A percentile compares a stretch with the other conserved stretches of the same genome.
phyloP scores from a whole-genome alignment of 768 basidiomycete genomes.

The Kwoniella pini region DNA sequence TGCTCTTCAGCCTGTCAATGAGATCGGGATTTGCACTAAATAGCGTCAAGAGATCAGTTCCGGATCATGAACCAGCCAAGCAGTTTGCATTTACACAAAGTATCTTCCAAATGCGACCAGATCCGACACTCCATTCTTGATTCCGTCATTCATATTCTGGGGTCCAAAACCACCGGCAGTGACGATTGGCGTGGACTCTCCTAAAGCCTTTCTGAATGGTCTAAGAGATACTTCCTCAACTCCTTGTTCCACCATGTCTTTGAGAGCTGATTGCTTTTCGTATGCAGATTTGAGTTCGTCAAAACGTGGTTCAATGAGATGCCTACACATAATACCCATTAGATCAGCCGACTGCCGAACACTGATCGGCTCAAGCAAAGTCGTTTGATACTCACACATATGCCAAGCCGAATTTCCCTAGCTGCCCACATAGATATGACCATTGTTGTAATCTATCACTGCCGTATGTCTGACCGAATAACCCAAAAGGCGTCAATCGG shows the following conservation, averaged over 20 bases:
- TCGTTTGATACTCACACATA: constrained; percentile 35
- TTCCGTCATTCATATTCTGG: constrained; percentile 27
- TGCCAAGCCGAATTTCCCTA: constrained; percentile 32
- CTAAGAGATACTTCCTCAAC: constrained; percentile 22
- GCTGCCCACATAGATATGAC: constrained; percentile 36
- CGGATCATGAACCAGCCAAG: too few species aligned
- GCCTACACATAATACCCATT: too few species aligned
- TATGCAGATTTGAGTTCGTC: constrained; percentile 40
- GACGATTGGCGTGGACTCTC: constrained; percentile 32
- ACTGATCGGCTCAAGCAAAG: too few species aligned
- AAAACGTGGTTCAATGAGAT: constrained; percentile 47
- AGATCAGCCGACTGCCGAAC: too few species aligned
- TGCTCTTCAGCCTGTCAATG: constrained; percentile 13
- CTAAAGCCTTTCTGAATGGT: constrained; percentile 37
- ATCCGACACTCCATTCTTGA: constrained; percentile 31
- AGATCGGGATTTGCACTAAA: constrained; percentile 27
- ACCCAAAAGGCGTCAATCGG: constrained; percentile 26
- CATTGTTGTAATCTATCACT: constrained; percentile 41
- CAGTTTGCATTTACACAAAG: constrained; percentile 13
- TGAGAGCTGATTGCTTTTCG: constrained; percentile 31
- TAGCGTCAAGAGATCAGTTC: background rate
- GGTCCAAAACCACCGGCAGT: constrained; percentile 39
- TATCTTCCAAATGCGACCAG: constrained; percentile 38
- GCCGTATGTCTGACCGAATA: constrained; percentile 35
- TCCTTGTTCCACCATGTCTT: constrained; percentile 10